Evolutionary conservation across 305 asterid genomes (phyloP).

Genomic region (Fraxinus velutina): DNA sequence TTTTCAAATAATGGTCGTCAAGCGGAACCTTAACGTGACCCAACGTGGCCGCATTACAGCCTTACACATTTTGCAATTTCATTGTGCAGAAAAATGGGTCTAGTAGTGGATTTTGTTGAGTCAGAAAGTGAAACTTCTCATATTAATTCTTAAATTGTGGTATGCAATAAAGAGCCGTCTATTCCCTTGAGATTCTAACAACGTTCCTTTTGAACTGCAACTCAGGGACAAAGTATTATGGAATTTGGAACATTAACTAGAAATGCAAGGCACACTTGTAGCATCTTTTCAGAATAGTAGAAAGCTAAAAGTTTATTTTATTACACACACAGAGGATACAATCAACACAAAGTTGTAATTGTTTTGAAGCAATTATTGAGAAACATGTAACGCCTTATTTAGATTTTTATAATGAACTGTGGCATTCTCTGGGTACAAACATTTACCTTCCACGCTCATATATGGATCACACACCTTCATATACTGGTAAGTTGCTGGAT

Average conservation of each 20-base stretch:
- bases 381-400: not conserved
- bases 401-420: not conserved
- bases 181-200: not conserved
- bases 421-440: not conserved
- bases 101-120: not conserved
- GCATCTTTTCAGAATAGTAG: not conserved
- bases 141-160: not conserved
- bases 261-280: not conserved
- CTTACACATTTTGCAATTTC: not conserved
- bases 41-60: not conserved
- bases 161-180: not conserved
- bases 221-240: not conserved
- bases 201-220: not conserved
- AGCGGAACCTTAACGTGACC: not conserved
- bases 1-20: not conserved
- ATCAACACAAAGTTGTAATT: not conserved
- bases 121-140: not conserved
- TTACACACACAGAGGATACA: not conserved
- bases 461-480: not conserved
- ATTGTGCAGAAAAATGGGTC: not conserved
- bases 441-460: not conserved
- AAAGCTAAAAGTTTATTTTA: not conserved
- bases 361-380: not conserved
- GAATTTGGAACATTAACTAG: not conserved
- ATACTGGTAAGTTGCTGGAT: not conserved